These are phyloP conservation scores for Globisporangium alternatum DNA, from an alignment of 352 stramenopile species.

Conservation along the genomic window DNA sequence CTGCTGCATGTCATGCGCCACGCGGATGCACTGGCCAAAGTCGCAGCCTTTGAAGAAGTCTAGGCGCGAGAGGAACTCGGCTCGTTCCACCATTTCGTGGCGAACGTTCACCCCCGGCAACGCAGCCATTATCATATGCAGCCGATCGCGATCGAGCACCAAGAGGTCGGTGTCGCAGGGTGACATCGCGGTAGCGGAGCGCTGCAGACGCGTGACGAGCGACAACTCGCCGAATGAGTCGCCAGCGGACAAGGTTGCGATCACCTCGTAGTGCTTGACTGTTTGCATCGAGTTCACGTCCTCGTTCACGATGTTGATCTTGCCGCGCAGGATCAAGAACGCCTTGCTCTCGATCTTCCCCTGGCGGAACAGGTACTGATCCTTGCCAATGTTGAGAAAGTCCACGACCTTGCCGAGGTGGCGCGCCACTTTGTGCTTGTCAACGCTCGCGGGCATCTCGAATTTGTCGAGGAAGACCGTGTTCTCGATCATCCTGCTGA, in stretches of 20 bases:
- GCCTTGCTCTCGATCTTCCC: constrained; percentile 72
- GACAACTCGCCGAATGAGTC: constrained; percentile 74
- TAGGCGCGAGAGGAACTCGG: constrained; percentile 57
- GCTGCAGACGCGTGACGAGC: constrained; percentile 64
- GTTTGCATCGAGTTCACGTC: constrained; percentile 35
- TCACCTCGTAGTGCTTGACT: constrained; percentile 52
- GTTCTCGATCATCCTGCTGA: constrained; percentile 55
- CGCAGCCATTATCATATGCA: constrained; percentile 31
- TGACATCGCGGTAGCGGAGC: constrained; percentile 63
- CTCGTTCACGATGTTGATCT: constrained; percentile 79
- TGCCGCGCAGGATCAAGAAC: constrained; percentile 75
- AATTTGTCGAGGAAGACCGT: constrained; percentile 72
- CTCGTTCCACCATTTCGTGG: constrained; percentile 68
- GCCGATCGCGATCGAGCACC: constrained; percentile 62
- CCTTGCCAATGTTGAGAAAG: constrained; percentile 54
- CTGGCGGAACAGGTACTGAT: constrained; percentile 62
- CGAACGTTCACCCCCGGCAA: constrained; percentile 63
- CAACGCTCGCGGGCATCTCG: constrained; percentile 42
- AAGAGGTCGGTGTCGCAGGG: constrained; percentile 65
- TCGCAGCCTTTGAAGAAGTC: constrained; percentile 57
- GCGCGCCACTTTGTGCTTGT: constrained; percentile 49
- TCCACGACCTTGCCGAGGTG: constrained; percentile 44
- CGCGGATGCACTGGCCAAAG: constrained; percentile 71
- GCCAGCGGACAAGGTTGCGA: constrained; percentile 62
- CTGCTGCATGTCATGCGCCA: constrained; percentile 67